phyloP scores from a whole-genome alignment of 331 rosid species.

The Pyrus hybrid region DNA sequence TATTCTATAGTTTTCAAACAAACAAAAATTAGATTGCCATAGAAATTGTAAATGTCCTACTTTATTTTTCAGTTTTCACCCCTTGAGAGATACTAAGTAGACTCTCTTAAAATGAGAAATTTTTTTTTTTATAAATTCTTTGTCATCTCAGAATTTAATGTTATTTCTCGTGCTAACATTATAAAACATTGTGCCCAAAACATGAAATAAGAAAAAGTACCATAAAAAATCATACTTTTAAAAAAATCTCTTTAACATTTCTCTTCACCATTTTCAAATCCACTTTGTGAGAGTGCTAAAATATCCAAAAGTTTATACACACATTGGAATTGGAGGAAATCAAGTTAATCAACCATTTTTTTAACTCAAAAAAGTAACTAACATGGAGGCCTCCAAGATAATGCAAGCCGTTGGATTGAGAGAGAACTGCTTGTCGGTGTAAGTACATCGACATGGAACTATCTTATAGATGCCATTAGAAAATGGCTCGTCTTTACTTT shows the following conservation, averaged over 20 bases:
- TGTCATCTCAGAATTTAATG: no score
- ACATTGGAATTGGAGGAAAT: not conserved
- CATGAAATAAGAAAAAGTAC: no score
- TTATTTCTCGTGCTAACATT: no score
- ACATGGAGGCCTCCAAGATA: not conserved
- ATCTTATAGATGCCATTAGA: not conserved
- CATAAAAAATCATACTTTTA: no score
- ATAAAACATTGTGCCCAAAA: no score
- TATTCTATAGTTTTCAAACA: not conserved
- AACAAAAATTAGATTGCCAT: not conserved
- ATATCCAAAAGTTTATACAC: not conserved
- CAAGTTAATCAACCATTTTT: not conserved
- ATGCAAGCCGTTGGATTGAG: not conserved
- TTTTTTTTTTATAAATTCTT: no score
- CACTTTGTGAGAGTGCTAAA: not conserved
- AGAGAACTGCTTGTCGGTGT: not conserved
- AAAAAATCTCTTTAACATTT: no score
- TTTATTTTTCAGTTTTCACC: no score
- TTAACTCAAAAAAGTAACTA: not conserved
- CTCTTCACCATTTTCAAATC: not conserved
- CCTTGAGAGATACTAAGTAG: not conserved
- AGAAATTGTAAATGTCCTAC: not conserved
- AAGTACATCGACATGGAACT: not conserved
- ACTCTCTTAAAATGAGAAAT: no score
- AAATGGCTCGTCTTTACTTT: not conserved